Conservation (phyloP, 768 basidiomycete species). For the Leccinum truebloodii region DNA sequence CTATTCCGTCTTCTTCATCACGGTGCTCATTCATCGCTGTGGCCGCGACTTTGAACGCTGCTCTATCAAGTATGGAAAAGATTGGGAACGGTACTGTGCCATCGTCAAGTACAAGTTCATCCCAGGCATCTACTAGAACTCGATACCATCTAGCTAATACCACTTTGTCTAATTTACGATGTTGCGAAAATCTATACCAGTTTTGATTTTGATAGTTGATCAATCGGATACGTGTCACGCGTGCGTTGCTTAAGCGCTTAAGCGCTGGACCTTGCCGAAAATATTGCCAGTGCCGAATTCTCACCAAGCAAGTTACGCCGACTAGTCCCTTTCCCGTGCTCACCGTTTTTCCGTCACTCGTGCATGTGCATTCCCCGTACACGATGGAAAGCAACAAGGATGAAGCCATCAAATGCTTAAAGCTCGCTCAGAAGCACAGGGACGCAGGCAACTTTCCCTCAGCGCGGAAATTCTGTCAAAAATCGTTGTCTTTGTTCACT, state of each 20-base stretch:
- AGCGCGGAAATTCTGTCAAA: constrained; percentile 87
- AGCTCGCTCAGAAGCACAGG: constrained; percentile 75
- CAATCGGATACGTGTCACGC: constrained; percentile 11
- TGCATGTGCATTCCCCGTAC: constrained; percentile 7
- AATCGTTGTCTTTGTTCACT: constrained; percentile 79
- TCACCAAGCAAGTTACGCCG: constrained; percentile 20
- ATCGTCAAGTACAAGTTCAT: constrained; percentile 92
- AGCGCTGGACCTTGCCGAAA: constrained; percentile 3
- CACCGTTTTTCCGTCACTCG: constrained; percentile 14
- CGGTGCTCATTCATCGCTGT: constrained; percentile 88
- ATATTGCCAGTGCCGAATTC: constrained; percentile 17
- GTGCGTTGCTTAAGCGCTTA: too few species aligned
- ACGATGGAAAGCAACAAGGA: constrained; percentile 87
- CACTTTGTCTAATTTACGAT: constrained; percentile 5
- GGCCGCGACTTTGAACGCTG: constrained; percentile 96
- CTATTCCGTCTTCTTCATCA: constrained; percentile 95
- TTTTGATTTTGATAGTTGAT: neutral
- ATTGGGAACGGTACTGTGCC: constrained; percentile 89
- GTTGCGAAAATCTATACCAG: neutral
- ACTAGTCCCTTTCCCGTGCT: constrained; percentile 3
- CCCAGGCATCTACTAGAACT: constrained; percentile 72
- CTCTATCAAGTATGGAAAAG: constrained; percentile 88
- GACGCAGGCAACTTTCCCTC: constrained; percentile 70
- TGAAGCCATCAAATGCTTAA: constrained; percentile 80
- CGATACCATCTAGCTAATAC: constrained; percentile 16